phyloP scores from a whole-genome alignment of 2,329 filamentous ascomycete species.

The Colletotrichum viniferum region DNA sequence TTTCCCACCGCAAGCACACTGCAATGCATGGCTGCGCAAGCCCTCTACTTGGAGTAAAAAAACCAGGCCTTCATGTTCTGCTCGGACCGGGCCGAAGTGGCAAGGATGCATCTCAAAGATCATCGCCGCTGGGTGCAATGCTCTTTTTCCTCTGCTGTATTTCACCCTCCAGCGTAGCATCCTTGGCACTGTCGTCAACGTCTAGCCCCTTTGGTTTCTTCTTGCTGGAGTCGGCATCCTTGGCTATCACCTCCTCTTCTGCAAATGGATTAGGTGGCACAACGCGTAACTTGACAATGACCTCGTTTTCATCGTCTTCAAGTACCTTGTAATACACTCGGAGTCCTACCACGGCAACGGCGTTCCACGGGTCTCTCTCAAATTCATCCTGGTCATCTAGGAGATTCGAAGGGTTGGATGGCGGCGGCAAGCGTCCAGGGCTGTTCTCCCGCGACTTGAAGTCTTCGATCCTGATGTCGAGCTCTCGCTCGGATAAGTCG shows the following conservation, averaged over 20 bases:
- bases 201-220: constrained; percentile 40
- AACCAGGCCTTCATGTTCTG: background rate
- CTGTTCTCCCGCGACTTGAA: constrained; percentile 24
- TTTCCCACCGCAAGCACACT: background rate
- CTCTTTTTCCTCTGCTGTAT: constrained; percentile 38
- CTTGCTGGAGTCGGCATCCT: constrained; percentile 22
- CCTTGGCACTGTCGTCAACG: constrained; percentile 50
- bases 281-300: constrained; percentile 42
- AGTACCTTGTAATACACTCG: constrained; percentile 56
- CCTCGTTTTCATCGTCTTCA: constrained; percentile 32
- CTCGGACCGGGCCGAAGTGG: background rate
- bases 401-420: constrained; percentile 14
- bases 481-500: constrained; percentile 43
- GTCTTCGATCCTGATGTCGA: constrained; percentile 30
- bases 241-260: constrained; percentile 12
- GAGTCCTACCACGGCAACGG: constrained; percentile 56
- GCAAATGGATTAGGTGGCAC: constrained; percentile 41
- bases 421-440: constrained; percentile 3
- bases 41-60: background rate
- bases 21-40: background rate
- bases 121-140: constrained; percentile 26
- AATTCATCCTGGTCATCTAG: constrained; percentile 58
- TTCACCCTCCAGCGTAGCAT: constrained; percentile 43
- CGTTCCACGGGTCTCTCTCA: constrained; percentile 59
- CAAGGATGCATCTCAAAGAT: background rate